phyloP scores from a whole-genome alignment of 768 basidiomycete genomes.

The Serpula lacrymans region DNA sequence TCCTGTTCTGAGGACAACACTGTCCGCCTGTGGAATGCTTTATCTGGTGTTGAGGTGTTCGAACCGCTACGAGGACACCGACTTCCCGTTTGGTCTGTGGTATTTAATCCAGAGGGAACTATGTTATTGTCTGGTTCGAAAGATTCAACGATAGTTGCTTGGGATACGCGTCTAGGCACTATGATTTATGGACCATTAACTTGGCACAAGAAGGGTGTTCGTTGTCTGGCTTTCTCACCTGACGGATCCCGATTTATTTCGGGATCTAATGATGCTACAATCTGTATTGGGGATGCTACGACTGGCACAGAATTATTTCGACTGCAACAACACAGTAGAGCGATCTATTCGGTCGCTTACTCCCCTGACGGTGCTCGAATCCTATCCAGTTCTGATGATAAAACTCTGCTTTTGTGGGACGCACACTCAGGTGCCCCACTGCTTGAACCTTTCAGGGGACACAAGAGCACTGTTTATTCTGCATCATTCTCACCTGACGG shows the following conservation, averaged over 20 bases:
- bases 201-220: slow-evolving; percentile 22
- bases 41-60: not conserved
- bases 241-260: slow-evolving; percentile 22
- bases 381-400: slow-evolving; percentile 29
- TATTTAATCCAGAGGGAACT: not conserved
- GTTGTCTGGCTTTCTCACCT: slow-evolving; percentile 28
- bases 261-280: slow-evolving; percentile 25
- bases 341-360: slow-evolving; percentile 22
- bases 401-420: slow-evolving; percentile 27
- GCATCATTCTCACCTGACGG: slow-evolving; percentile 29
- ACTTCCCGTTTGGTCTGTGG: not conserved
- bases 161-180: slow-evolving; percentile 16
- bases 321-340: slow-evolving; percentile 15
- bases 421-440: slow-evolving; percentile 16
- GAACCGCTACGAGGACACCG: not conserved
- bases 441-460: slow-evolving; percentile 6
- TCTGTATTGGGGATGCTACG: slow-evolving; percentile 25
- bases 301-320: slow-evolving; percentile 14
- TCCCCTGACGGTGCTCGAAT: slow-evolving; percentile 25
- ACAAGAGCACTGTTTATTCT: slow-evolving; percentile 21
- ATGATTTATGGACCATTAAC: slow-evolving; percentile 13
- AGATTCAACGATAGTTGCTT: slow-evolving; percentile 17
- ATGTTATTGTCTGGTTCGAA: not conserved
- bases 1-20: not conserved
- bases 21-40: not conserved